A percentile compares a stretch with the other conserved stretches of the same genome.
Evolutionary conservation across 2,329 filamentous ascomycete species (phyloP).

Genomic region (Pleurostoma richardsiae): DNA sequence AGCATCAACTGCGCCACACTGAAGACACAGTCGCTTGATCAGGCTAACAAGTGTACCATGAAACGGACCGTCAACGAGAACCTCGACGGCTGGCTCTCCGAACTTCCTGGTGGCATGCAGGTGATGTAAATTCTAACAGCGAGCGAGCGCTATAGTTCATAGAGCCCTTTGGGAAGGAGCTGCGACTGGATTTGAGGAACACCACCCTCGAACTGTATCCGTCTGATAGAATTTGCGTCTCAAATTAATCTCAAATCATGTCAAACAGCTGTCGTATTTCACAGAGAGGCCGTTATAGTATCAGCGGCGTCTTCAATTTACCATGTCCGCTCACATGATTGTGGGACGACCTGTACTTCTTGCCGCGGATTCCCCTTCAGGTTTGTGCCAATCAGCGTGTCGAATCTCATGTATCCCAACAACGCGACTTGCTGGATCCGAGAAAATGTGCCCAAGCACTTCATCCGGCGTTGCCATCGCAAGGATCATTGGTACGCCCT

Average conservation of each 20-base stretch:
- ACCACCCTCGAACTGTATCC: no score
- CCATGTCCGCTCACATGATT: no score
- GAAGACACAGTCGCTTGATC: neutral
- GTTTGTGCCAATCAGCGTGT: neutral
- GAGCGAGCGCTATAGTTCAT: no score
- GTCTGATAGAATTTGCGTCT: no score
- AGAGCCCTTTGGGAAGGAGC: no score
- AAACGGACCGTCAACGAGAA: neutral
- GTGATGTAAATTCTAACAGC: neutral
- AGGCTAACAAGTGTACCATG: neutral
- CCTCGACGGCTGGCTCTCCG: neutral
- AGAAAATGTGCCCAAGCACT: constrained; percentile 1
- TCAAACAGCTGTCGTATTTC: no score
- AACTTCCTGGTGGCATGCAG: constrained; percentile 1
- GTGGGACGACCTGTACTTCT: no score
- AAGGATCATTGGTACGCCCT: neutral
- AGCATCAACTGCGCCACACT: neutral
- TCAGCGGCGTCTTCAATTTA: no score
- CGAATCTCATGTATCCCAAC: constrained; percentile 2
- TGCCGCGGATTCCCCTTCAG: no score
- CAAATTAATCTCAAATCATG: no score
- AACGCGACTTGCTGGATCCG: constrained; percentile 3
- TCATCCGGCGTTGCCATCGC: constrained; percentile 2
- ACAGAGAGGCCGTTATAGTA: no score
- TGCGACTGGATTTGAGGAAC: no score